A percentile compares a stretch with the other conserved stretches of the same genome.
These are phyloP conservation scores for Vitis hybrid DNA, from an alignment of 177 flowering plant species.

Conservation along the genomic window DNA sequence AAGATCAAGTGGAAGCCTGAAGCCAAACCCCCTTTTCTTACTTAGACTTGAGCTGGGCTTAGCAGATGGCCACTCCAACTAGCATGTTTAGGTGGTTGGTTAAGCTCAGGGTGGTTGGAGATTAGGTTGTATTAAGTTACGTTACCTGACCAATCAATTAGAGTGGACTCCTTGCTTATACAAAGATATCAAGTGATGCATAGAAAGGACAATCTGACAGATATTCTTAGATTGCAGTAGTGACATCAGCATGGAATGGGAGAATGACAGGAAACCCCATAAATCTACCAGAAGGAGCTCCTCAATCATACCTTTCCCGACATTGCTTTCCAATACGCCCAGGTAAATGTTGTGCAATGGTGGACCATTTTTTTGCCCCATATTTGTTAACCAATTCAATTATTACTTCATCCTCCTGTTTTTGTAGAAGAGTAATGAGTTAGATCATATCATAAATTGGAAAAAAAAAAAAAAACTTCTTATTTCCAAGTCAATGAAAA, in stretches of 20 bases:
- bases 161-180: neutral
- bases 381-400: conserved; percentile 37
- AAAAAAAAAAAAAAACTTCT: neutral
- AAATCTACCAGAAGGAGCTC: neutral
- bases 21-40: too few relatives aligned
- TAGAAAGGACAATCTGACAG: neutral
- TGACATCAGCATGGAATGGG: neutral
- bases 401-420: conserved; percentile 48
- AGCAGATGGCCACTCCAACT: too few relatives aligned
- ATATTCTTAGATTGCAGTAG: neutral
- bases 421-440: neutral
- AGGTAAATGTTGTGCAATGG: conserved; percentile 89
- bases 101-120: too few relatives aligned
- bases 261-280: neutral
- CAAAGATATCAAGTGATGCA: neutral
- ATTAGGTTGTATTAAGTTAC: too few relatives aligned
- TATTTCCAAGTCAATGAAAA: neutral
- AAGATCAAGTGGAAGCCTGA: too few relatives aligned
- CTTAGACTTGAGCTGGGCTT: too few relatives aligned
- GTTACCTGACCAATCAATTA: neutral
- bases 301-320: conserved; percentile 71
- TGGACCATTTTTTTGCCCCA: conserved; percentile 85
- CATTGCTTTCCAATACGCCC: conserved; percentile 99
- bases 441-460: neutral
- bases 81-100: too few relatives aligned